Conservation (phyloP, 2,329 filamentous ascomycete species). For the Iodosphaeria phyllophila region DNA sequence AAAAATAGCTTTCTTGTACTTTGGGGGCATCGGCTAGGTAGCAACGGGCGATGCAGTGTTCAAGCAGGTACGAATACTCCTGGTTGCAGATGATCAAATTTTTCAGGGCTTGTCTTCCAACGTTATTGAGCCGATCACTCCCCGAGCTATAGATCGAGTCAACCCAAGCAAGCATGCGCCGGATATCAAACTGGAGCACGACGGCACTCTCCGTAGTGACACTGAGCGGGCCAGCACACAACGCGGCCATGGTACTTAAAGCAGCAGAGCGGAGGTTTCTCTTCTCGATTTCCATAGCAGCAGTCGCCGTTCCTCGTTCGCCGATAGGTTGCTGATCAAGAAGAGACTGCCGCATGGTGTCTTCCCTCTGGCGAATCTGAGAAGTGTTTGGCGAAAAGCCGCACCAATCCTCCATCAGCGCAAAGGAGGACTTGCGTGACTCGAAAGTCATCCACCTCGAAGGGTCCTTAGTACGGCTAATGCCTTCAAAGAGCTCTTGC, state of each 20-base stretch:
- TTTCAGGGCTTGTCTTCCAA: constrained; percentile 70
- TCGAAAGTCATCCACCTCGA: constrained; percentile 96
- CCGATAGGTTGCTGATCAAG: constrained; percentile 61
- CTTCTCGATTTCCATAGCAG: constrained; percentile 94
- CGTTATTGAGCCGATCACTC: constrained; percentile 82
- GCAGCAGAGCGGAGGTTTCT: constrained; percentile 78
- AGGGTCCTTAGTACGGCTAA: constrained; percentile 69
- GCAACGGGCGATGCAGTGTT: constrained; percentile 81
- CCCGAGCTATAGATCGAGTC: constrained; percentile 84
- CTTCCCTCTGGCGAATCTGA: constrained; percentile 66
- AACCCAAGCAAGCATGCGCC: constrained; percentile 87
- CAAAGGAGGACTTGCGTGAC: constrained; percentile 83
- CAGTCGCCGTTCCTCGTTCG: constrained; percentile 62
- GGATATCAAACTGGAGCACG: constrained; percentile 79
- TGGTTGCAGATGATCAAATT: constrained; percentile 85
- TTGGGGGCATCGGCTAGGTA: constrained; percentile 69
- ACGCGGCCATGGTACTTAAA: constrained; percentile 82
- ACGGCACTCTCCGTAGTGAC: constrained; percentile 76
- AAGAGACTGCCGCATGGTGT: constrained; percentile 70
- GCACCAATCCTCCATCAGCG: constrained; percentile 98
- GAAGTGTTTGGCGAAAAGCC: constrained; percentile 84
- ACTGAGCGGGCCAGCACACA: constrained; percentile 73
- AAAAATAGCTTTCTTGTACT: constrained; percentile 86
- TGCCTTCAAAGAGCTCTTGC: constrained; percentile 81
- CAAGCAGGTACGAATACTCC: constrained; percentile 67